Evolutionary conservation across 768 basidiomycete species (phyloP), one percentile per base, ranked within the genome.

Genomic region (Rhodotorula graminis): DNA sequence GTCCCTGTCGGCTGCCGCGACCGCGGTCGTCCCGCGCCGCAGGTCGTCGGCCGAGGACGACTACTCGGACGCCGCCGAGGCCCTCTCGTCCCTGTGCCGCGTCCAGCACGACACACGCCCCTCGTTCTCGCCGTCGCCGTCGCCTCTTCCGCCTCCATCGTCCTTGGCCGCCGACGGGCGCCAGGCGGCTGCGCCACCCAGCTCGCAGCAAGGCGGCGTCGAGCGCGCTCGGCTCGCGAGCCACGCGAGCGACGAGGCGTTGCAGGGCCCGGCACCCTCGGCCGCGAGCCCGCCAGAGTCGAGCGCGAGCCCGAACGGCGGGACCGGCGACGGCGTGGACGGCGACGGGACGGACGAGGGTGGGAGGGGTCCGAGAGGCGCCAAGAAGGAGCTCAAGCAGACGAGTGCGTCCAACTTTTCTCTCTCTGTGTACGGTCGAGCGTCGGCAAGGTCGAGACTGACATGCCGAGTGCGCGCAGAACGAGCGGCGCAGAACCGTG

Each of bases 401-500:
- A 64, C 69, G 16, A 70, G 69, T 70, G 64, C 37, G 69, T 64
- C 14, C 23, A n/a, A n/a, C n/a, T n/a, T n/a, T n/a, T 56, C 46
- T 58, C 56, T 58, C 3, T 23, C 21, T 40, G 19, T 9, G 21
- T n/a, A n/a, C n/a, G n/a, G n/a, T n/a, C n/a, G n/a, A n/a, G n/a
- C n/a, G n/a, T n/a, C n/a, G n/a, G n/a, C n/a, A n/a, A 37, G 37
- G 4, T 4, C 37, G 37, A 37, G 37, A 37, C 37, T 37, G 37
- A 37, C 37, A 9, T 37, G 9, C 37, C 9, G 37, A 37, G 37
- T 9, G 37, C 37, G 0, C 14, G 58, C 59, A 70, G 69, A 70
- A 27, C 88, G 95, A 70, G 96, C 96, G 82, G 93, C 94, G 77
- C 94, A 98, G 82, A 98, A 98, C 78, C 86, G 95, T 66, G 94